A percentile compares a stretch with the other conserved stretches of the same genome.
These are phyloP conservation scores for Claviceps cyperi DNA, from an alignment of 2,329 filamentous ascomycete species.

Conservation along the genomic window DNA sequence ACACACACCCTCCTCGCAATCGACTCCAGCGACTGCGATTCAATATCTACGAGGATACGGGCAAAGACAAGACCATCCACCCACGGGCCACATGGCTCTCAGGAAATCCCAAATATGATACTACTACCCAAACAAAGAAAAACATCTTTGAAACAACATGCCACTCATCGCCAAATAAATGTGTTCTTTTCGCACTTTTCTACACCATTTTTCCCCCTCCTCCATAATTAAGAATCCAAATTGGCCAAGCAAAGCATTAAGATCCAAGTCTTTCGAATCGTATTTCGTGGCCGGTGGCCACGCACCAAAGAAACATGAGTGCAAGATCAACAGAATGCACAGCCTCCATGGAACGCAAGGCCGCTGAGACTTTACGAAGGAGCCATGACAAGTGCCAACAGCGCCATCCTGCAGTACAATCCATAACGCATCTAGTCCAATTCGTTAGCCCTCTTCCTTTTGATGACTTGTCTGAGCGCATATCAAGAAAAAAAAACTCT, in stretches of 20 bases:
- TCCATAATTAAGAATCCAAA: too few relatives aligned
- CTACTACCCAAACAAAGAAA: too few relatives aligned
- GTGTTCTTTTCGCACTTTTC: too few relatives aligned
- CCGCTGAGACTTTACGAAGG: constrained; percentile 8
- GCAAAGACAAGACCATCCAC: not conserved
- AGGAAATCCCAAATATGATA: not conserved
- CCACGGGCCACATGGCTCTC: not conserved
- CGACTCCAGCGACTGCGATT: constrained; percentile 4
- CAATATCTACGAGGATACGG: not conserved
- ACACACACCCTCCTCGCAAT: constrained; percentile 1
- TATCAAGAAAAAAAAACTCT: too few relatives aligned
- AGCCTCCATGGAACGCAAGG: not conserved
- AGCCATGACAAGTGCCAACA: constrained; percentile 81
- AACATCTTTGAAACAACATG: too few relatives aligned
- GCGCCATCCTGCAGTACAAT: constrained; percentile 93
- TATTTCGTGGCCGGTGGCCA: not conserved
- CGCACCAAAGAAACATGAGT: not conserved
- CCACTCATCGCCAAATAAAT: too few relatives aligned
- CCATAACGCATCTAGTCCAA: constrained; percentile 77
- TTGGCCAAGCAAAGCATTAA: not conserved
- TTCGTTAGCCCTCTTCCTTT: not conserved
- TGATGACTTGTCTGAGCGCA: not conserved
- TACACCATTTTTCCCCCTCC: too few relatives aligned
- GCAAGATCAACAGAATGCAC: not conserved
- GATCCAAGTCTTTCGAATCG: not conserved